Percentiles rank a stretch among this genome's conserved stretches.
These are phyloP conservation scores for Agaricus subrufescens DNA, from an alignment of 768 basidiomycete genomes.

Conservation along the genomic window DNA sequence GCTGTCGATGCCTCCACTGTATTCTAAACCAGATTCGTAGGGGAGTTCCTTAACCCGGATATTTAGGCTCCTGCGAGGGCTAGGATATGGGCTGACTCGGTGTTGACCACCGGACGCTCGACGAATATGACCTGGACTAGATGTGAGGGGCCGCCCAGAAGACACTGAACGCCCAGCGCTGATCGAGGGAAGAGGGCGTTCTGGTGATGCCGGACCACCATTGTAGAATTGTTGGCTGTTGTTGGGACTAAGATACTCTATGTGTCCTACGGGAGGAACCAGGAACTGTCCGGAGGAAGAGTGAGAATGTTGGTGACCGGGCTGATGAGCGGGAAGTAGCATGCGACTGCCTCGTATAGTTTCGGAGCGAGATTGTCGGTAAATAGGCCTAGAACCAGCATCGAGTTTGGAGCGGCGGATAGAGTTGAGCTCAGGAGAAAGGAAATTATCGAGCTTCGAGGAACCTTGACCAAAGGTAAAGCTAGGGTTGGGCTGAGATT, in stretches of 20 bases:
- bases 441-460: slow-evolving; percentile 18
- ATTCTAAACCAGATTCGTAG: slow-evolving; percentile 16
- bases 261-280: slow-evolving; percentile 12
- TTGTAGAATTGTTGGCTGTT: slow-evolving; percentile 9
- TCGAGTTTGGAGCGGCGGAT: slow-evolving; percentile 55
- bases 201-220: background rate
- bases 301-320: slow-evolving; percentile 8
- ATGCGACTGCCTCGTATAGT: slow-evolving; percentile 35
- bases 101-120: slow-evolving; percentile 32
- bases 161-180: slow-evolving; percentile 11
- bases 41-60: slow-evolving; percentile 48
- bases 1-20: slow-evolving; percentile 6
- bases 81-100: slow-evolving; percentile 61
- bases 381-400: slow-evolving; percentile 29
- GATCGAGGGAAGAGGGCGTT: slow-evolving; percentile 17
- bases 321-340: background rate
- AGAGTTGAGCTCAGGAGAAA: slow-evolving; percentile 27
- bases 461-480: slow-evolving; percentile 27
- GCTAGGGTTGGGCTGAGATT: slow-evolving; percentile 10
- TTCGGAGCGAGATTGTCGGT: slow-evolving; percentile 58
- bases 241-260: slow-evolving; percentile 15
- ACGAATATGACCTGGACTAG: slow-evolving; percentile 28
- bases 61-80: slow-evolving; percentile 61
- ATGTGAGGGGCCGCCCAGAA: slow-evolving; percentile 12
- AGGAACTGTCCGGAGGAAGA: slow-evolving; percentile 11